phyloP scores from a whole-genome alignment of 805 yeast genomes.

The Yamadazyma takamatsuzukensis region DNA sequence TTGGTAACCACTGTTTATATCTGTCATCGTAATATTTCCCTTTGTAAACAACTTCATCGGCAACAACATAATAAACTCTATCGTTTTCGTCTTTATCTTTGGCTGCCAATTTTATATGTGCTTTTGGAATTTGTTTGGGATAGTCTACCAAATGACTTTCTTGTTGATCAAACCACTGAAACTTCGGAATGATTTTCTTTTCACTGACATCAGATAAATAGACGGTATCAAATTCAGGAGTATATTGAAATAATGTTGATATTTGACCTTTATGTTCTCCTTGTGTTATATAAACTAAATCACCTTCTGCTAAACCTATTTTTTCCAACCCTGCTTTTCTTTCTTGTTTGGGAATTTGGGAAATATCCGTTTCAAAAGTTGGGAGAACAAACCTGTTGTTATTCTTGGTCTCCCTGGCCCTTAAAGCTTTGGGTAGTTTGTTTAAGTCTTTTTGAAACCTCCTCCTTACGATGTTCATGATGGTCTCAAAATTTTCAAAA shows the following conservation, averaged over 20 bases:
- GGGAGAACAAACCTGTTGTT: slow-evolving; percentile 30
- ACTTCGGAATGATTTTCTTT: slow-evolving; percentile 64
- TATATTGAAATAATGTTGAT: slow-evolving; percentile 60
- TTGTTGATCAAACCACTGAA: slow-evolving; percentile 70
- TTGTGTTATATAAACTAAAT: slow-evolving; percentile 64
- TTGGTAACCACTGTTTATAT: slow-evolving; percentile 70
- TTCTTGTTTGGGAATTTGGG: slow-evolving; percentile 21
- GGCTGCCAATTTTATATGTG: slow-evolving; percentile 71
- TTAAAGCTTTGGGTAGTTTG: slow-evolving; percentile 27
- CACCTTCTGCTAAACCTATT: slow-evolving; percentile 69
- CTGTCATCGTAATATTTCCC: slow-evolving; percentile 73
- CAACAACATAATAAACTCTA: slow-evolving; percentile 64
- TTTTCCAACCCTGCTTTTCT: slow-evolving; percentile 45
- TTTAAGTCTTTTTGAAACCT: slow-evolving; percentile 36
- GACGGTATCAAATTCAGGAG: slow-evolving; percentile 58
- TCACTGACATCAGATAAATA: slow-evolving; percentile 68
- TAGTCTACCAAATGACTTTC: slow-evolving; percentile 65
- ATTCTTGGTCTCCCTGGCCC: slow-evolving; percentile 20
- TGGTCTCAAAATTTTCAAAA: too few species aligned
- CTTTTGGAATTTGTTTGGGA: slow-evolving; percentile 60
- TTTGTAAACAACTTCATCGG: slow-evolving; percentile 64
- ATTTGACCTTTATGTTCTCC: slow-evolving; percentile 77
- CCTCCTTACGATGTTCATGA: too few species aligned
- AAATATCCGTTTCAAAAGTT: slow-evolving; percentile 24
- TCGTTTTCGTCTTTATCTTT: slow-evolving; percentile 69